phyloP scores from a whole-genome alignment of 495 filamentous ascomycete species.

The Xanthoparmelia taractica region DNA sequence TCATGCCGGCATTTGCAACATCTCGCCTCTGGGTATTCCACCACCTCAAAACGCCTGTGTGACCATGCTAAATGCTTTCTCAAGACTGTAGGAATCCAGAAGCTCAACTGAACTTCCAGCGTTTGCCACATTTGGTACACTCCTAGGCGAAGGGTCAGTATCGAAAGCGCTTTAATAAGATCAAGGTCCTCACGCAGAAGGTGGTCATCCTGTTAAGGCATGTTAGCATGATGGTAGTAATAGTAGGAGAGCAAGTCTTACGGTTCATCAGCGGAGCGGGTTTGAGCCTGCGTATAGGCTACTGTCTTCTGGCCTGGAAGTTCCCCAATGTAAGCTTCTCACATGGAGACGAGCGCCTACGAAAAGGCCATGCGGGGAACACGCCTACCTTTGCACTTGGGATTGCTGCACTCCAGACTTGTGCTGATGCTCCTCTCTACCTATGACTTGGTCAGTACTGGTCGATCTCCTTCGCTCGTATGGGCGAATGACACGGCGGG shows the following conservation, averaged over 20 bases:
- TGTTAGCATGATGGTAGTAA: background rate
- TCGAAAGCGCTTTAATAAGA: background rate
- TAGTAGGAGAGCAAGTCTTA: background rate
- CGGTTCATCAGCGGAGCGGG: conserved; percentile 76
- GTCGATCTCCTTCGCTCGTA: background rate
- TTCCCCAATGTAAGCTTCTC: background rate
- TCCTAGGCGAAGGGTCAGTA: background rate
- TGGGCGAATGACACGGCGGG: background rate
- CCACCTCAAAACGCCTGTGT: conserved; percentile 8
- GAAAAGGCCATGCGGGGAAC: background rate
- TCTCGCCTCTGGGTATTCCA: conserved; percentile 10
- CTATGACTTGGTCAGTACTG: conserved; percentile 27
- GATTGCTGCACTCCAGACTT: conserved; percentile 32
- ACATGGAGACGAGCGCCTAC: background rate
- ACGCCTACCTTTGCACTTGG: conserved; percentile 54
- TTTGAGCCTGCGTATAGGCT: conserved; percentile 85
- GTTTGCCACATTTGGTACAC: conserved; percentile 13
- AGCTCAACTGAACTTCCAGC: conserved; percentile 15
- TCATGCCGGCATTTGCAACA: background rate
- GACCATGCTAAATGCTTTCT: conserved; percentile 13
- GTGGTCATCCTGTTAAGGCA: conserved; percentile 30
- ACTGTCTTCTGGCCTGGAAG: conserved; percentile 71
- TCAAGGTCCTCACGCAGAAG: conserved; percentile 29
- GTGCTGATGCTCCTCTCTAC: conserved; percentile 81
- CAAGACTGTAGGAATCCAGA: background rate